A percentile compares a stretch with the other conserved stretches of the same genome.
Evolutionary conservation across 2,329 filamentous ascomycete species (phyloP).

Genomic region (Microcyclospora tardicrescens): DNA sequence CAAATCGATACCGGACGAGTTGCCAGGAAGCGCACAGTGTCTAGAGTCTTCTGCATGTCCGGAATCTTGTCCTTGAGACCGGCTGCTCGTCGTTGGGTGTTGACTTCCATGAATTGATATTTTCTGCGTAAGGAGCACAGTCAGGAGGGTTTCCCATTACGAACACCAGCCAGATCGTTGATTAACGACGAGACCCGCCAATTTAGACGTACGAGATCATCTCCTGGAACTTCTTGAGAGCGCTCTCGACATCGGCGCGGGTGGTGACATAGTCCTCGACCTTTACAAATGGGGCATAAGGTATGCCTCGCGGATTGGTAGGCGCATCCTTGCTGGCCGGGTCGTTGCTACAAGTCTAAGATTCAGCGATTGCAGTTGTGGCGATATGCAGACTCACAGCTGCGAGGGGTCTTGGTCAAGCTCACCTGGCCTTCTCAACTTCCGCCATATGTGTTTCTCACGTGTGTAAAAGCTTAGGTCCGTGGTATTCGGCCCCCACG

Average conservation of each 20-base stretch:
- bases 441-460: too few relatives aligned
- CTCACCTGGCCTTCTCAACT: too few relatives aligned
- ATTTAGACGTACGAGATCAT: slow-evolving; percentile 63
- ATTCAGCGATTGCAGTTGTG: too few relatives aligned
- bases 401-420: too few relatives aligned
- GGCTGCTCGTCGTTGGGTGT: slow-evolving; percentile 68
- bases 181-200: background rate
- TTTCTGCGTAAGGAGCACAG: slow-evolving; percentile 48
- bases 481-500: too few relatives aligned
- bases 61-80: slow-evolving; percentile 91
- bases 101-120: slow-evolving; percentile 99
- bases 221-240: slow-evolving; percentile 74
- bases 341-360: too few relatives aligned
- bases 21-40: slow-evolving; percentile 78
- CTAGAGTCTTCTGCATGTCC: slow-evolving; percentile 90
- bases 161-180: background rate
- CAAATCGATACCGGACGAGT: slow-evolving; percentile 48
- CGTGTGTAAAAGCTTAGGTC: too few relatives aligned
- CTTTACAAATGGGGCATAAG: slow-evolving; percentile 70
- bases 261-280: slow-evolving; percentile 78
- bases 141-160: too few relatives aligned
- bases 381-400: too few relatives aligned
- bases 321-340: slow-evolving; percentile 30
- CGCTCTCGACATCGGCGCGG: slow-evolving; percentile 65
- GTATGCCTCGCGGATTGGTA: slow-evolving; percentile 73